phyloP scores from a whole-genome alignment of 2,329 filamentous ascomycete species.

The Fusarium odoratissimum region DNA sequence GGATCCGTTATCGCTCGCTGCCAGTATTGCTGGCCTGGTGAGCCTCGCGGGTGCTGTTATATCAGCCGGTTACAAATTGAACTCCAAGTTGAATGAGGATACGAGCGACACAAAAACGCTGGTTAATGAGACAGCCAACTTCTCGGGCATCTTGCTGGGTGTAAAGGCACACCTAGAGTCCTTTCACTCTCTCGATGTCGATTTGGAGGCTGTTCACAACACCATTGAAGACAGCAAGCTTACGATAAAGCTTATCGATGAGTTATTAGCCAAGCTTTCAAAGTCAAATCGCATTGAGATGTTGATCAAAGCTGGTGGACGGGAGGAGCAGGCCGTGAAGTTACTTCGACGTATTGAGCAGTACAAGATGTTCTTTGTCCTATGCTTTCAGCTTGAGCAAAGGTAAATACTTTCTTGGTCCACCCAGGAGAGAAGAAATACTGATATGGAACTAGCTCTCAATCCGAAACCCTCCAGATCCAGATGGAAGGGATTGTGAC shows the following conservation, averaged over 20 bases:
- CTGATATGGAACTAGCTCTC: not conserved
- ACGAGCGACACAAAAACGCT: not conserved
- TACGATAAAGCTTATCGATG: not conserved
- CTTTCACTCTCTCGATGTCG: fast-evolving
- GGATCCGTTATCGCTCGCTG: not conserved
- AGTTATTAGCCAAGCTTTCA: not conserved
- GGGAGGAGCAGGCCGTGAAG: not conserved
- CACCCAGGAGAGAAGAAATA: not conserved
- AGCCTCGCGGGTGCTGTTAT: not conserved
- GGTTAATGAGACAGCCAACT: fast-evolving
- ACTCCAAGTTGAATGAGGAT: not conserved
- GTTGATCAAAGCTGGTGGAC: not conserved
- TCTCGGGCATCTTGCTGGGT: not conserved
- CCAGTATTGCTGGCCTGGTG: not conserved
- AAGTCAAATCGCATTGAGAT: not conserved
- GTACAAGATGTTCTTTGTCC: not conserved
- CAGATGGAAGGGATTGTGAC: fast-evolving
- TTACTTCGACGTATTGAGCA: not conserved
- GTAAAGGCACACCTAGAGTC: not conserved
- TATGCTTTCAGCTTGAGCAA: not conserved
- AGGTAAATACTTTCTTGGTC: not conserved
- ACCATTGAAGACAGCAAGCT: not conserved
- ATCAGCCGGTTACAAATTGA: not conserved
- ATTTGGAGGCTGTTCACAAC: fast-evolving
- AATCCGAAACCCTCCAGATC: fast-evolving